phyloP scores from a whole-genome alignment of 345 rosid species.

The Brassica juncea region DNA sequence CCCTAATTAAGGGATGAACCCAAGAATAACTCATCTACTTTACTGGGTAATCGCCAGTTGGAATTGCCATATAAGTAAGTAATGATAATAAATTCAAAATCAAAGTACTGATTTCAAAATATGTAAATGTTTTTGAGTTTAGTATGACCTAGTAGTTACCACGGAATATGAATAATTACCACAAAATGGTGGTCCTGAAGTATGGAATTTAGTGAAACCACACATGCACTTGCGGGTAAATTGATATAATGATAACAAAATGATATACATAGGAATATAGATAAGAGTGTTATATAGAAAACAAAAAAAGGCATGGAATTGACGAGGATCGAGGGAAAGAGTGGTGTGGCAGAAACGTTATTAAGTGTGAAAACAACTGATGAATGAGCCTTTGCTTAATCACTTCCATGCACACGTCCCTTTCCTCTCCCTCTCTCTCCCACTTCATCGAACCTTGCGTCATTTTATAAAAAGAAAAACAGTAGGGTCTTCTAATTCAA shows the following conservation, averaged over 20 bases:
- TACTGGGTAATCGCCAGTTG: neutral
- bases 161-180: neutral
- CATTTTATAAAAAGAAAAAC: neutral
- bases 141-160: slow-evolving; percentile 3
- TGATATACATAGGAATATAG: slow-evolving; percentile 33
- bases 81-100: neutral
- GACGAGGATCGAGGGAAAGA: slow-evolving; percentile 61
- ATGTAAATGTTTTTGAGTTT: neutral
- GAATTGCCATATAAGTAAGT: neutral
- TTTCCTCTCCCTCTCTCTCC: slow-evolving; percentile 71
- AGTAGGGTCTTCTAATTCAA: neutral
- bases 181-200: slow-evolving; percentile 25
- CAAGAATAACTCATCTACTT: neutral
- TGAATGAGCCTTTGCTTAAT: slow-evolving; percentile 82
- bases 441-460: slow-evolving; percentile 78
- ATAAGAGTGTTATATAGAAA: neutral
- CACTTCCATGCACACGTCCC: slow-evolving; percentile 92
- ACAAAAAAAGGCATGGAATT: slow-evolving; percentile 46
- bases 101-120: neutral
- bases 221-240: slow-evolving; percentile 23
- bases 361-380: slow-evolving; percentile 72
- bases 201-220: slow-evolving; percentile 35
- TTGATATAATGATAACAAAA: slow-evolving; percentile 34
- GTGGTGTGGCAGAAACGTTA: slow-evolving; percentile 38
- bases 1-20: too few species aligned